A percentile compares a stretch with the other conserved stretches of the same genome.
These are phyloP conservation scores for Stereocaulon alpinum DNA, from an alignment of 495 filamentous ascomycete species.

Conservation along the genomic window DNA sequence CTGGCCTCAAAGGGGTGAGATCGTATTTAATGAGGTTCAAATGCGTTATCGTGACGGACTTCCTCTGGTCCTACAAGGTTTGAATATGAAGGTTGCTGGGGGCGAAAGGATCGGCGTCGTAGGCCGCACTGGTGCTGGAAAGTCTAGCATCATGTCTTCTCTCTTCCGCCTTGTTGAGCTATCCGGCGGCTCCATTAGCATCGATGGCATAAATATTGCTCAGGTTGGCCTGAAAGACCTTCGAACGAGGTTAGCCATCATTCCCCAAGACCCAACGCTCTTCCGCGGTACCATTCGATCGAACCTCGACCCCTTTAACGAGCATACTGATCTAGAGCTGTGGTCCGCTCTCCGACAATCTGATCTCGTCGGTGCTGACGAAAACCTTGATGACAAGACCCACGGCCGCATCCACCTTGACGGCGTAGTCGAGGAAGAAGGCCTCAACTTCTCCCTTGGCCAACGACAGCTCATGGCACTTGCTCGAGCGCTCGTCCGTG, in stretches of 20 bases:
- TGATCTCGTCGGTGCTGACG: slow-evolving; percentile 48
- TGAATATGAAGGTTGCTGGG: slow-evolving; percentile 65
- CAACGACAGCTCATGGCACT: slow-evolving; percentile 94
- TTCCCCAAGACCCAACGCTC: slow-evolving; percentile 91
- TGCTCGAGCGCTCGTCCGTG: slow-evolving; percentile 76
- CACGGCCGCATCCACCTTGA: slow-evolving; percentile 67
- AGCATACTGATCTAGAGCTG: slow-evolving; percentile 77
- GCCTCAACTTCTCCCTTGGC: slow-evolving; percentile 90
- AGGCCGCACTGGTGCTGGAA: slow-evolving; percentile 87
- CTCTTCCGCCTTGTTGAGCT: slow-evolving; percentile 87
- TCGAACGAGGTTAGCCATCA: slow-evolving; percentile 81
- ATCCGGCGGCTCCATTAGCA: slow-evolving; percentile 70
- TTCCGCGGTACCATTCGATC: slow-evolving; percentile 85
- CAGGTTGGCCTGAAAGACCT: slow-evolving; percentile 79
- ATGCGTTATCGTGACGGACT: slow-evolving; percentile 84
- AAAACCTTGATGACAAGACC: slow-evolving; percentile 18
- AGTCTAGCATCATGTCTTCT: slow-evolving; percentile 87
- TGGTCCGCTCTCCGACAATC: slow-evolving; percentile 80
- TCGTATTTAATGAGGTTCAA: slow-evolving; percentile 71
- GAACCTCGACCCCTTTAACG: slow-evolving; percentile 86
- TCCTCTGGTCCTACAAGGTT: slow-evolving; percentile 71
- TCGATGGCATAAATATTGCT: slow-evolving; percentile 83
- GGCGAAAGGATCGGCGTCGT: slow-evolving; percentile 92
- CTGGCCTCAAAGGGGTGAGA: slow-evolving; percentile 82
- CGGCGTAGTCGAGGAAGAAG: slow-evolving; percentile 80